Percentiles rank a stretch among this genome's conserved stretches.
phyloP scores from a whole-genome alignment of 2,329 filamentous ascomycete genomes.

The Phialophora verrucosa region DNA sequence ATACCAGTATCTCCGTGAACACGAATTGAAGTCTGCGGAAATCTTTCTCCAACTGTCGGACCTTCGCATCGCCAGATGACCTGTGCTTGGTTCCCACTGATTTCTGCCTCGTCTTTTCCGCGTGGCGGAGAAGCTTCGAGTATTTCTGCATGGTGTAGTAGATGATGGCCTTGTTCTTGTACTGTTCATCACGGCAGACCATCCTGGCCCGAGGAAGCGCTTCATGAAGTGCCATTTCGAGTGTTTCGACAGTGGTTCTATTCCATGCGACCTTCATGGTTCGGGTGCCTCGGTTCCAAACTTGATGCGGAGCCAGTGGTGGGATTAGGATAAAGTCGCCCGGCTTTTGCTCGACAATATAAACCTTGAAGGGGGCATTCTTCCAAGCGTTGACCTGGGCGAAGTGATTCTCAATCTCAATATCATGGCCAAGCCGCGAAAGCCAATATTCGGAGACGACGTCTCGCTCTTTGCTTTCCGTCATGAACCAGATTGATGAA shows the following conservation, averaged over 20 bases:
- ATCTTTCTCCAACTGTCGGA: conserved; percentile 77
- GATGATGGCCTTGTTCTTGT: conserved; percentile 96
- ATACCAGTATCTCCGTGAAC: conserved; percentile 78
- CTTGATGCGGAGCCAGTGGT: conserved; percentile 91
- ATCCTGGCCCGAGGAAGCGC: conserved; percentile 86
- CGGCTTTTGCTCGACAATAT: conserved; percentile 85
- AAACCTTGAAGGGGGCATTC: conserved; percentile 89
- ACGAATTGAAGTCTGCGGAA: conserved; percentile 80
- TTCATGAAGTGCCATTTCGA: conserved; percentile 83
- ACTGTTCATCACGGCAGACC: conserved; percentile 96
- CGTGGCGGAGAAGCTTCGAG: conserved; percentile 61
- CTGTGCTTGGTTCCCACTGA: conserved; percentile 46
- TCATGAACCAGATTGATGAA: conserved; percentile 99
- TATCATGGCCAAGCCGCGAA: conserved; percentile 90
- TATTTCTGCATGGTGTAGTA: conserved; percentile 88
- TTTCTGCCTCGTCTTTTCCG: conserved; percentile 60
- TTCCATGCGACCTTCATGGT: conserved; percentile 99
- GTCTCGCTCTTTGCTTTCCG: conserved; percentile 88
- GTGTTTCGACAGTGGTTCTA: conserved; percentile 86
- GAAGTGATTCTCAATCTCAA: conserved; percentile 96
- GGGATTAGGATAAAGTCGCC: conserved; percentile 95
- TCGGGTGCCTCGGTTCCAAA: conserved; percentile 95
- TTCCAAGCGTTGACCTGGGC: conserved; percentile 96
- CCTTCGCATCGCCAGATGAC: conserved; percentile 53
- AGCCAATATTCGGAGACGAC: conserved; percentile 92